Percentiles rank a stretch among this genome's conserved stretches.
phyloP scores from a whole-genome alignment of 2,329 filamentous ascomycete genomes.

The Emericellopsis cladophorae region DNA sequence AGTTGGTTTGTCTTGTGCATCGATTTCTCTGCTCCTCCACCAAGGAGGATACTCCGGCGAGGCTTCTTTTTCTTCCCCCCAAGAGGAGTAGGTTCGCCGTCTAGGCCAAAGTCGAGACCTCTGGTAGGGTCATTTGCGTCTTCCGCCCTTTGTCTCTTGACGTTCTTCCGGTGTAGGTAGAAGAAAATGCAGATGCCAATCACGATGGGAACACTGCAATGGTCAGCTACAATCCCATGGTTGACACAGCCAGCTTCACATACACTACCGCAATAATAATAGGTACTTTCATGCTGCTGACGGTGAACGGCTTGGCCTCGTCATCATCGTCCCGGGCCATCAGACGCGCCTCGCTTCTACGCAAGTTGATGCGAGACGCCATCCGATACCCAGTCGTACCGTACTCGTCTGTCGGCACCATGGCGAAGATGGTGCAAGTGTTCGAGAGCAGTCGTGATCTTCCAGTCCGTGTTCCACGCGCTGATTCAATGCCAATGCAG shows the following conservation, averaged over 20 bases:
- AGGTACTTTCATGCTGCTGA: conserved; percentile 45
- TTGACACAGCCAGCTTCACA: conserved; percentile 20
- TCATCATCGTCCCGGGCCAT: background rate
- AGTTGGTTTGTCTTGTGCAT: conserved; percentile 36
- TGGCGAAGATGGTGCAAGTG: conserved; percentile 5
- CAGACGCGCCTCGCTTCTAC: conserved; percentile 5
- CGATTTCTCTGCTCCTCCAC: conserved; percentile 40
- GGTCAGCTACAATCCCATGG: background rate
- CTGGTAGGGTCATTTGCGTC: conserved; percentile 80
- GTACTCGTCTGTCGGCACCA: conserved; percentile 5
- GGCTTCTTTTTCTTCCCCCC: conserved; percentile 16
- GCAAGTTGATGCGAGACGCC: conserved; percentile 13
- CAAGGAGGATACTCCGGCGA: conserved; percentile 18
- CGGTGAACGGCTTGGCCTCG: conserved; percentile 41
- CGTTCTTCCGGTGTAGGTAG: conserved; percentile 67
- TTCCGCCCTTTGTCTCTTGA: conserved; percentile 59
- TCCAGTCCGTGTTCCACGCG: no score
- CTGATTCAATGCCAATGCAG: no score
- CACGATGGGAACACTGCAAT: conserved; percentile 59
- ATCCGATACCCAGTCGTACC: conserved; percentile 9
- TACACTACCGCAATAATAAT: conserved; percentile 61
- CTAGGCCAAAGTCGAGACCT: conserved; percentile 74
- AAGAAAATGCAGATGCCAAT: conserved; percentile 54
- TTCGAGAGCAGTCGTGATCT: no score
- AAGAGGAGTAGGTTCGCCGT: conserved; percentile 40